Percentiles rank a stretch among this genome's conserved stretches.
These are phyloP conservation scores for Asterochloris erici DNA, from an alignment of 139 green algal genomes.

Conservation along the genomic window DNA sequence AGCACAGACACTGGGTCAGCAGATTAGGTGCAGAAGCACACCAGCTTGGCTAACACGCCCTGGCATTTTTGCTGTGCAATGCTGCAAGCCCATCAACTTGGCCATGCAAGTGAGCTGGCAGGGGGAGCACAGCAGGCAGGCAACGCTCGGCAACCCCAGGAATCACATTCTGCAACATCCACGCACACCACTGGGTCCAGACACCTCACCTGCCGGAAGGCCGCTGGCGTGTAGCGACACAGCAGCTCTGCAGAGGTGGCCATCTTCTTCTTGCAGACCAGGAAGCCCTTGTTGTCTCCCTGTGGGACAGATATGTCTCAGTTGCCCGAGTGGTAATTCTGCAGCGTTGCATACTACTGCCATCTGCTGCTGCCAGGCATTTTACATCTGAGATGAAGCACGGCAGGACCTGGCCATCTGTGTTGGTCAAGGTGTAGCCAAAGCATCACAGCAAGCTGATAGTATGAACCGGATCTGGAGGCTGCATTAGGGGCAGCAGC, in stretches of 20 bases:
- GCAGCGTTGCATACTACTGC: too few relatives aligned
- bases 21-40: too few relatives aligned
- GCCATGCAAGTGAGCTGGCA: too few relatives aligned
- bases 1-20: too few relatives aligned
- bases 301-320: constrained; percentile 23
- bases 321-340: background rate
- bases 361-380: too few relatives aligned
- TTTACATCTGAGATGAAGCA: background rate
- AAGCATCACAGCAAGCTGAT: background rate
- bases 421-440: background rate
- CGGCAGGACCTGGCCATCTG: background rate
- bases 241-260: constrained; percentile 92
- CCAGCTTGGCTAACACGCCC: too few relatives aligned
- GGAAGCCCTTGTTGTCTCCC: constrained; percentile 98
- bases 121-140: too few relatives aligned
- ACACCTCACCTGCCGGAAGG: constrained; percentile 78
- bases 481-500: background rate
- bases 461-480: background rate
- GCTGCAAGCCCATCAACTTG: too few relatives aligned
- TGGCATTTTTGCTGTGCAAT: too few relatives aligned
- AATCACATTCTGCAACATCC: background rate
- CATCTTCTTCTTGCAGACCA: constrained; percentile 99
- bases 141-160: too few relatives aligned
- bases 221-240: constrained; percentile 90
- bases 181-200: background rate